Conservation (phyloP, 2,329 filamentous ascomycete genomes). For the Lomentospora prolificans region DNA sequence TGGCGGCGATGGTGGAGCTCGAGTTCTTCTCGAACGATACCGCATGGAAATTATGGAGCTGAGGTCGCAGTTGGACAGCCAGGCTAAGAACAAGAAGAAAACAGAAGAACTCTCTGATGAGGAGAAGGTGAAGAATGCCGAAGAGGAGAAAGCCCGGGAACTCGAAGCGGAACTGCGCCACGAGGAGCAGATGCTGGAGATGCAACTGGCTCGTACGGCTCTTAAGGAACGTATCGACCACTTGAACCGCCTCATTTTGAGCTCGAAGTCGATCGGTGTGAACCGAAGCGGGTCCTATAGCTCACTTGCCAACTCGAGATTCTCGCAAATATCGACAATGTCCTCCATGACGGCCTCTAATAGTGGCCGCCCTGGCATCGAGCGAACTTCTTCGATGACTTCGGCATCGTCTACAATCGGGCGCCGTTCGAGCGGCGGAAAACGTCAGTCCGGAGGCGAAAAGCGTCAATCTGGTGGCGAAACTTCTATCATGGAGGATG, state of each 20-base stretch:
- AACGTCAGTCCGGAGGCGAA: conserved; percentile 32
- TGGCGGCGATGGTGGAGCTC: conserved; percentile 74
- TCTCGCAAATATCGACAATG: conserved; percentile 52
- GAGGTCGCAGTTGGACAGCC: conserved; percentile 68
- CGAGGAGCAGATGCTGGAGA: conserved; percentile 96
- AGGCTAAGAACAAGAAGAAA: conserved; percentile 58
- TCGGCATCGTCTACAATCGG: conserved; percentile 53
- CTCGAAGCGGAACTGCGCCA: conserved; percentile 78
- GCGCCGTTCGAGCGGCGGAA: conserved; percentile 35
- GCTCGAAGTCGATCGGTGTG: conserved; percentile 90
- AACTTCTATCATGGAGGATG: conserved; percentile 37
- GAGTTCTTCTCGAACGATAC: conserved; percentile 85
- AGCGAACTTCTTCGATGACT: conserved; percentile 57
- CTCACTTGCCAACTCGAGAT: conserved; percentile 52
- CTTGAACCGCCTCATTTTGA: conserved; percentile 86
- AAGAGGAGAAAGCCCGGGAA: conserved; percentile 64
- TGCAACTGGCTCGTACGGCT: conserved; percentile 92
- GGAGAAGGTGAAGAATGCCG: conserved; percentile 51
- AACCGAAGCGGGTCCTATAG: conserved; percentile 68
- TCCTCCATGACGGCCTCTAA: conserved; percentile 62
- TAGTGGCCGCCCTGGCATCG: conserved; percentile 37
- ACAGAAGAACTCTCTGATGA: conserved; percentile 43
- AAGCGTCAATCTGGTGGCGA: conserved; percentile 33
- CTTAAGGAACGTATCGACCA: conserved; percentile 97
- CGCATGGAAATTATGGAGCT: conserved; percentile 85